These are phyloP conservation scores for Acidomyces sp. DNA, from an alignment of 495 filamentous ascomycete genomes.

Conservation along the genomic window DNA sequence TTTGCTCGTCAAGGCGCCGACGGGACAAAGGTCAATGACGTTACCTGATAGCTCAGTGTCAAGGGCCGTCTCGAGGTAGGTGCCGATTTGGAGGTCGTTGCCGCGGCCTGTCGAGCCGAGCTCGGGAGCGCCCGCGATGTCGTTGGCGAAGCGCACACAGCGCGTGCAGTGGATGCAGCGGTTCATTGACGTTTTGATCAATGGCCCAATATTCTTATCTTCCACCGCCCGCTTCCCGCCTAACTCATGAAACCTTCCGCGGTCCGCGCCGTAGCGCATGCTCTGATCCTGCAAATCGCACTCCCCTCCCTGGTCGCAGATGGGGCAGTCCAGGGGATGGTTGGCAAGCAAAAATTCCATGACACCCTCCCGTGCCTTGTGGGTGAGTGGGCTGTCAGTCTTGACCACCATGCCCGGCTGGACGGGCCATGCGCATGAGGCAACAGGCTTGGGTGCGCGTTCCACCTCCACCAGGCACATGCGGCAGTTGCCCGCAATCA, in stretches of 20 bases:
- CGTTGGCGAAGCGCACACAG: constrained; percentile 95
- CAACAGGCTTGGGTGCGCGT: constrained; percentile 85
- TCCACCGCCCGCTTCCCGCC: constrained; percentile 92
- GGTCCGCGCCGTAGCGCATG: constrained; percentile 93
- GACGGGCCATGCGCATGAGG: constrained; percentile 97
- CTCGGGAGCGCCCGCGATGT: constrained; percentile 89
- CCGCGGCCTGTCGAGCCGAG: constrained; percentile 87
- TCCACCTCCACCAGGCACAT: constrained; percentile 99
- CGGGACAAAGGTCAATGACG: constrained; percentile 94
- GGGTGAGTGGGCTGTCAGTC: constrained; percentile 86
- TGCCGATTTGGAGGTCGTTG: constrained; percentile 95
- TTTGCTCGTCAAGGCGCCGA: constrained; percentile 90
- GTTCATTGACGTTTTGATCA: constrained; percentile 99
- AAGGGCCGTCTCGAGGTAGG: constrained; percentile 83
- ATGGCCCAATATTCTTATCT: constrained; percentile 97
- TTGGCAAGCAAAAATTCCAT: constrained; percentile 98
- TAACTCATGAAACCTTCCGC: constrained; percentile 91
- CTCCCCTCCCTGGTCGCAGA: constrained; percentile 97
- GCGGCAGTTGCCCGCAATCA: constrained; percentile 98
- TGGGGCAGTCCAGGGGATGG: constrained; percentile 89
- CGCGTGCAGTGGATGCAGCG: constrained; percentile 97
- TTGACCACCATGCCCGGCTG: constrained; percentile 98
- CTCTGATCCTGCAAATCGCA: constrained; percentile 98
- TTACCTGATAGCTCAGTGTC: constrained; percentile 92
- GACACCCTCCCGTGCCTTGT: constrained; percentile 95